Evolutionary conservation across 495 filamentous ascomycete genomes (phyloP), one percentile per base, ranked within the genome.

Genomic region (Hypoxylon subgilvum): DNA sequence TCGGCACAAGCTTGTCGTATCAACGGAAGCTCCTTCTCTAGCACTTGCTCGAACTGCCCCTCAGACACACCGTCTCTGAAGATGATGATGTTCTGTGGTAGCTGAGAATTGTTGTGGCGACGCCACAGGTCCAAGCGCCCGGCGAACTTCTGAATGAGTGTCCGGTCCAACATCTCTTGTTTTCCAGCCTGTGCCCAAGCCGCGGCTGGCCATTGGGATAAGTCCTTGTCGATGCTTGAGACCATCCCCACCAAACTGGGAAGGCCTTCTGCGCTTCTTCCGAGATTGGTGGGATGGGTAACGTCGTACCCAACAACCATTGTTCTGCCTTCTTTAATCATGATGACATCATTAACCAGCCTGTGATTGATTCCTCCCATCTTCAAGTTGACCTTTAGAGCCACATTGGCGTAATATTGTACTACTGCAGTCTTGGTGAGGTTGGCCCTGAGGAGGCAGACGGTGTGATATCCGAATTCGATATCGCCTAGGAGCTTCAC

Each of bases 11-110:
- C 89, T 13, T 47, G 16, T 36, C 75, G 69, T 28, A 80, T 75
- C 3, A 55, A 56, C 0, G 74, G 76, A 4, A 80, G 61, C 45
- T 80, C 77, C 2, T 79, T 39, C 22, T 79, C 59, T 36, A 96
- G 77, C 1, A 95, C 84, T 6, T 63, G 71, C 4, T 76, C 57
- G 68, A 91, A 96, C 64, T 96, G 89, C 5, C 90, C 85, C 65
- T 97, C 93, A 0, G 88, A 91, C 2, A 97, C 90, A 25, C 93
- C 93, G 70, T 97, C 93, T 28, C 93, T 87, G 75, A 92, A 97
- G 25, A 96, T 81, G 52, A 97, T 69, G 49, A 97, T 88, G 50
- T 88, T 88, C 25, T 84, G 74, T 0, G 93, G 93, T 0, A 85
- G 72, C 1, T 66, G 62, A 12, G 48, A 49, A 8, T 69, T 66